These are phyloP conservation scores for Cyclocybe cylindracea DNA, from an alignment of 768 basidiomycete genomes.

Conservation along the genomic window DNA sequence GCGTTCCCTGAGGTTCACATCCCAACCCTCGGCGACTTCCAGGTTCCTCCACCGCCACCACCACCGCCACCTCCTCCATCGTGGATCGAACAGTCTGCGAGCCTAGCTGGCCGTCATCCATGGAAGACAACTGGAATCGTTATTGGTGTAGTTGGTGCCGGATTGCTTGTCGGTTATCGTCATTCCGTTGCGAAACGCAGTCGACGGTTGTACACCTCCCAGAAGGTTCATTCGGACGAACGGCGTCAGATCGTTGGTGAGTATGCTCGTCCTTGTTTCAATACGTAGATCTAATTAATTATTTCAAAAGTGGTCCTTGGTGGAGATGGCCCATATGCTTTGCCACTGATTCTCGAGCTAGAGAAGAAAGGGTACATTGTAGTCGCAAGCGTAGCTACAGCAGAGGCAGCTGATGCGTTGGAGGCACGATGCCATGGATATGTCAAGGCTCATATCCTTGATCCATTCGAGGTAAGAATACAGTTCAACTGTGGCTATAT, in stretches of 20 bases:
- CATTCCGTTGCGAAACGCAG: conserved; percentile 27
- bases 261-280: conserved; percentile 20
- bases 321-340: conserved; percentile 71
- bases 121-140: conserved; percentile 58
- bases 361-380: conserved; percentile 84
- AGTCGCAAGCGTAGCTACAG: conserved; percentile 72
- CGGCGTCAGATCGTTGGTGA: conserved; percentile 71
- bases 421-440: conserved; percentile 73
- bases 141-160: conserved; percentile 58
- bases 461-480: conserved; percentile 65
- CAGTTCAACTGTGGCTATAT: conserved; percentile 13
- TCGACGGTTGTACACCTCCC: conserved; percentile 43
- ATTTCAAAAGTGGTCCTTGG: conserved; percentile 69
- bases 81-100: conserved; percentile 44
- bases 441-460: conserved; percentile 78
- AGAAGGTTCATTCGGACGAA: conserved; percentile 47
- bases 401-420: conserved; percentile 62
- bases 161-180: conserved; percentile 62
- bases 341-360: conserved; percentile 72
- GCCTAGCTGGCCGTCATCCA: conserved; percentile 61
- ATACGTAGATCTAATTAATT: conserved; percentile 1
- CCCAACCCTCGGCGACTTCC: conserved; percentile 69
- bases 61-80: conserved; percentile 56
- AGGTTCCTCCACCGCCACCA: conserved; percentile 62
- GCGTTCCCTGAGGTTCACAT: conserved; percentile 52